phyloP scores from a whole-genome alignment of 805 yeast species.

The Wickerhamiella shivajii region DNA sequence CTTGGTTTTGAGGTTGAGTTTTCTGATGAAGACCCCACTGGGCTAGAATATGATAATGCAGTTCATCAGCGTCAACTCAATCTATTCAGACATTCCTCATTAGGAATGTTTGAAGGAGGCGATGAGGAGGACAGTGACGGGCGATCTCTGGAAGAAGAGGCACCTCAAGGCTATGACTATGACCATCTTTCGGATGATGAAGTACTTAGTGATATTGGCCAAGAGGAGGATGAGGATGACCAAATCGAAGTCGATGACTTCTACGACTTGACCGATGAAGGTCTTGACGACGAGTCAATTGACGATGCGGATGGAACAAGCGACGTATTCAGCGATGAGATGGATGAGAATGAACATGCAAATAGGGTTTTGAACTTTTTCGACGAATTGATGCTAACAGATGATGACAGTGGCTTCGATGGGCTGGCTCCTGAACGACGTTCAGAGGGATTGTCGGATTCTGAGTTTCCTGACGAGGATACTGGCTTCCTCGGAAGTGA shows the following conservation, averaged over 20 bases:
- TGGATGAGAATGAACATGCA: too few relatives aligned
- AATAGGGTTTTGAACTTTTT: too few relatives aligned
- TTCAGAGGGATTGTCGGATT: too few relatives aligned
- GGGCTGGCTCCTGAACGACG: too few relatives aligned
- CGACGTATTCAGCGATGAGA: neutral
- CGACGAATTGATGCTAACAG: too few relatives aligned
- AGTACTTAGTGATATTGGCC: constrained; percentile 7
- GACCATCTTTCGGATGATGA: constrained; percentile 9
- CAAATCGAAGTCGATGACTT: constrained; percentile 1
- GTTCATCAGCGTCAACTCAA: neutral
- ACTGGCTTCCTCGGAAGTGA: too few relatives aligned
- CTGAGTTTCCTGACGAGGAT: too few relatives aligned
- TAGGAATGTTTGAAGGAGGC: constrained; percentile 7
- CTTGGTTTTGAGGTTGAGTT: constrained; percentile 3
- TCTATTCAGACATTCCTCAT: constrained; percentile 7
- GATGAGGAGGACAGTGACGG: constrained; percentile 1
- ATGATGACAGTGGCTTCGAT: too few relatives aligned
- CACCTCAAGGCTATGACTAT: constrained; percentile 2
- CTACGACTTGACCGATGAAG: constrained; percentile 1
- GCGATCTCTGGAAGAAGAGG: too few relatives aligned
- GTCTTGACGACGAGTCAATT: constrained; percentile 3
- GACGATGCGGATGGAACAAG: constrained; percentile 2
- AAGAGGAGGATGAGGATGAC: constrained; percentile 7
- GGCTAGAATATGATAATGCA: neutral
- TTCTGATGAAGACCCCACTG: neutral